These are phyloP conservation scores for Emmonsiellopsis sp. DNA, from an alignment of 2,329 filamentous ascomycete genomes.

Conservation along the genomic window DNA sequence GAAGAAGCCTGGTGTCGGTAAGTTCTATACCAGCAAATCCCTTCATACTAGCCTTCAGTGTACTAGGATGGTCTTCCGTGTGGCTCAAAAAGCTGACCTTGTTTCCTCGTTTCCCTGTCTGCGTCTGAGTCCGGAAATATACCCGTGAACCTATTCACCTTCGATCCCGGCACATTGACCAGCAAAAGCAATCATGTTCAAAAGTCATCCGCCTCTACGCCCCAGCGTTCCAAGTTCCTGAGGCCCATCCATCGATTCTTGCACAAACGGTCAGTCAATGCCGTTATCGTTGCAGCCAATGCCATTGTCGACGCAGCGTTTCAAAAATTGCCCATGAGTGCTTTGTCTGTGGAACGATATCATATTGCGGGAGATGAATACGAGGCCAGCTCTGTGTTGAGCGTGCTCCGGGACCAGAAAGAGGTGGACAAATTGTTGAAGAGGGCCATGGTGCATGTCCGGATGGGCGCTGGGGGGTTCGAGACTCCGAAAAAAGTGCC, in stretches of 20 bases:
- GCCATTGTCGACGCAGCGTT: slow-evolving; percentile 27
- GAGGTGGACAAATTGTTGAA: slow-evolving; percentile 20
- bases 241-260: neutral
- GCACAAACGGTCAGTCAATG: slow-evolving; percentile 21
- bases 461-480: slow-evolving; percentile 9
- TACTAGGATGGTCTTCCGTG: neutral
- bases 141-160: slow-evolving; percentile 26
- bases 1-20: slow-evolving; percentile 25
- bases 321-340: slow-evolving; percentile 9
- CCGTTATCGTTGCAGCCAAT: slow-evolving; percentile 25
- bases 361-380: slow-evolving; percentile 26
- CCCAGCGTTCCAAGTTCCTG: neutral
- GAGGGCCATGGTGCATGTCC: slow-evolving; percentile 22
- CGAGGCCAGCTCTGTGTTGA: slow-evolving; percentile 27
- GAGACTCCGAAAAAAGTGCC: neutral
- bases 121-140: slow-evolving; percentile 21
- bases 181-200: slow-evolving; percentile 15
- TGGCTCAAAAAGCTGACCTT: neutral
- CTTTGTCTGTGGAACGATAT: slow-evolving; percentile 21
- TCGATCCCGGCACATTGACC: slow-evolving; percentile 24
- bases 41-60: neutral
- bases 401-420: slow-evolving; percentile 18
- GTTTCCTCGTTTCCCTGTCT: neutral
- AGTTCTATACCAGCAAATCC: slow-evolving; percentile 9
- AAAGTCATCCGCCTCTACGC: slow-evolving; percentile 17